These are phyloP conservation scores for Phaeomoniella chlamydospora DNA, from an alignment of 2,329 filamentous ascomycete genomes.

Conservation along the genomic window DNA sequence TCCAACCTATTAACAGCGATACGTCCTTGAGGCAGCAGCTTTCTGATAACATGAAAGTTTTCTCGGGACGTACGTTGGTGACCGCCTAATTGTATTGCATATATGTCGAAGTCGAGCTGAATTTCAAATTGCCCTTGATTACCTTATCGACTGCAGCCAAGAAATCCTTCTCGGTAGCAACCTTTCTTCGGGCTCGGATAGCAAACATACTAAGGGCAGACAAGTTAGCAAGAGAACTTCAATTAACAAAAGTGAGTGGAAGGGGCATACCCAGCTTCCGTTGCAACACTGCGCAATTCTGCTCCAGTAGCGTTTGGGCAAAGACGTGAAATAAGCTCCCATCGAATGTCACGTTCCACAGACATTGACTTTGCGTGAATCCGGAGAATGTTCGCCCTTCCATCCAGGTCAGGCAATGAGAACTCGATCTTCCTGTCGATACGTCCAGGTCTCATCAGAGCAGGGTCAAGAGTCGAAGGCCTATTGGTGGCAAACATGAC, in stretches of 20 bases:
- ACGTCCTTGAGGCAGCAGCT: too few species aligned
- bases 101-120: constrained; percentile 96
- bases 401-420: constrained; percentile 90
- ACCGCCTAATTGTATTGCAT: constrained; percentile 94
- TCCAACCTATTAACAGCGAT: too few species aligned
- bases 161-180: constrained; percentile 98
- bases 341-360: constrained; percentile 94
- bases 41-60: too few species aligned
- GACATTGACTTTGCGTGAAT: constrained; percentile 99
- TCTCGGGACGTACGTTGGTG: too few species aligned
- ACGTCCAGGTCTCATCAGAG: constrained; percentile 89
- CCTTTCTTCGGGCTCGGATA: constrained; percentile 86
- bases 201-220: constrained; percentile 65
- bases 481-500: constrained; percentile 99
- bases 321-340: constrained; percentile 93
- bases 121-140: constrained; percentile 87
- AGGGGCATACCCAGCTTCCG: constrained; percentile 58
- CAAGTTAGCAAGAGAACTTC: too few species aligned
- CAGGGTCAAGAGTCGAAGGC: constrained; percentile 89
- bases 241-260: not conserved
- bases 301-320: constrained; percentile 97
- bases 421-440: constrained; percentile 99
- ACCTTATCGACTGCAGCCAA: constrained; percentile 97
- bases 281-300: constrained; percentile 89
- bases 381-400: constrained; percentile 89